Base-by-base conservation (phyloP, 1,284 basidiomycete genomes). In the Boletellus sp. region DNA sequence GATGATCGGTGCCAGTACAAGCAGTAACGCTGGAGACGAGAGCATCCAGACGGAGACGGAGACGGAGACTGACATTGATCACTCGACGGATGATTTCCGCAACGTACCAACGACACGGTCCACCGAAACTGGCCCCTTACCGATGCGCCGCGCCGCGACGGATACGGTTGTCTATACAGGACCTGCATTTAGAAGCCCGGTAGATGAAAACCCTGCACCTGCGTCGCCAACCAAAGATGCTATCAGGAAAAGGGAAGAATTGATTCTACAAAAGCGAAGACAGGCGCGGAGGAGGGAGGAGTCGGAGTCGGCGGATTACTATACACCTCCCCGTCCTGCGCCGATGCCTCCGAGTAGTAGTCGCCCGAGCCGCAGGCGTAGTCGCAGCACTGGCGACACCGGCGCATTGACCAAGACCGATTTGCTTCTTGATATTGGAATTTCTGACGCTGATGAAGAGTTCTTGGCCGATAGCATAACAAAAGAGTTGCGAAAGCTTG, bases 311-410 rank as follows among this genome's bases (percentile, higher is more conserved):
- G 58, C 57, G 68, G 69, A 55, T 45, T 69, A 58, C 53, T 58
- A 61, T 47, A 57, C 60, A n/a, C 60, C 67, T 27, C 57, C 63
- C 4, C 63, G 60, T 25, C 50, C 54, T 17, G 43, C 36, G 14
- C 57, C 62, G 14, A 43, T 47, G 42, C 52, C 63, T 32, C 49
- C 60, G 30, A 71, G 73, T 5, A 62, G 64, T 20, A 76, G 76
- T 21, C 67, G 82, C 37, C 79, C 80, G 6, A 78, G 70, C 47
- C 70, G 77, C 44, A 69, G 85, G 43, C 70, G 87, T 40, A 90
- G 86, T 59, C 77, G 80, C 73, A 89, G 85, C 53, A 84, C 84
- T 0, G 78, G 82, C 4, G 87, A 89, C 59, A 78, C 77, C 5
- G 74, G 80, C 36, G 69, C 71, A 33, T 46, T 76, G 36, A 53